Conservation (phyloP, 306 rosid species). For the Prunus salicina region DNA sequence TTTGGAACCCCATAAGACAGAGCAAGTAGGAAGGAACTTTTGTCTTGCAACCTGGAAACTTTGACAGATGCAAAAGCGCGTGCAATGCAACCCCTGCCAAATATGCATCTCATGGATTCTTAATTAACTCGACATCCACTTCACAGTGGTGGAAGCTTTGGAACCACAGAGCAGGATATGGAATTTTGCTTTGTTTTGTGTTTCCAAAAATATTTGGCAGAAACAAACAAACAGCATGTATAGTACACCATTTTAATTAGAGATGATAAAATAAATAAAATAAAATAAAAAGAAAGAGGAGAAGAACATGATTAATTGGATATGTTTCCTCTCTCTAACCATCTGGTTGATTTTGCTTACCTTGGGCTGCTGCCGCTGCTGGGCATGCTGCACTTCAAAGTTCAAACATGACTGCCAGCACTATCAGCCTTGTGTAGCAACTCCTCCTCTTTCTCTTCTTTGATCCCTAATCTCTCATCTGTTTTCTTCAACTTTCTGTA, state of each 20-base stretch:
- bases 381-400: background rate
- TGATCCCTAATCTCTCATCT: conserved; percentile 21
- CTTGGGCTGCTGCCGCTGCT: background rate
- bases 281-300: too few species aligned
- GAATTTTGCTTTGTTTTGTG: too few species aligned
- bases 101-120: background rate
- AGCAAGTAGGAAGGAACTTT: too few species aligned
- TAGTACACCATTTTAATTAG: too few species aligned
- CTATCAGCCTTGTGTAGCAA: conserved; percentile 43
- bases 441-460: conserved; percentile 19
- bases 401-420: conserved; percentile 56
- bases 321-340: background rate
- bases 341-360: background rate
- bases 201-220: too few species aligned
- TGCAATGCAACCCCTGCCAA: background rate
- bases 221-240: too few species aligned
- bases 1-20: too few species aligned
- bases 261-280: too few species aligned
- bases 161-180: too few species aligned
- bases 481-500: conserved; percentile 33
- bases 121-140: background rate
- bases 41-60: too few species aligned
- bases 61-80: background rate
- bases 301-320: background rate
- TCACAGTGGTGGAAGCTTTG: background rate